Evolutionary conservation across 2,329 filamentous ascomycete genomes (phyloP).

Genomic region (Ophiosphaerella narmari): DNA sequence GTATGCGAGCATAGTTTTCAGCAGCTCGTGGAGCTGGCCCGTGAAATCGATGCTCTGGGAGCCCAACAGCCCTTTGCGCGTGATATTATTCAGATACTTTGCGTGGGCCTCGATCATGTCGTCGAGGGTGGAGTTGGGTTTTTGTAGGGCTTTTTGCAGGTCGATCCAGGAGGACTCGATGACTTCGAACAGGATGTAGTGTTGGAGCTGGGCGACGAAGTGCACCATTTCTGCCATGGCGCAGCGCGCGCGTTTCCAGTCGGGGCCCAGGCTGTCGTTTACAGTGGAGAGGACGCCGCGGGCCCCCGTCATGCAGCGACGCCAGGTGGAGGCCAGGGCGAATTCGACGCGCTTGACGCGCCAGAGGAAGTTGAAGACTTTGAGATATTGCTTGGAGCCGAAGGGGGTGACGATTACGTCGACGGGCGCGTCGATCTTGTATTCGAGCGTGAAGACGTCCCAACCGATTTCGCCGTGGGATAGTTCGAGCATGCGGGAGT

Average conservation of each 20-base stretch:
- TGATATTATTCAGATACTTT: conserved; percentile 89
- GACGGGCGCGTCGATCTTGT: conserved; percentile 95
- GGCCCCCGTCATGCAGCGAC: conserved; percentile 92
- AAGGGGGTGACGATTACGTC: conserved; percentile 97
- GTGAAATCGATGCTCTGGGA: conserved; percentile 76
- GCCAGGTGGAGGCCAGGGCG: conserved; percentile 86
- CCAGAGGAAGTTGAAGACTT: conserved; percentile 99
- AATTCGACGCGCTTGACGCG: conserved; percentile 98
- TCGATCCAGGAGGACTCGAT: conserved; percentile 96
- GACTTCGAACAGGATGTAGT: conserved; percentile 98
- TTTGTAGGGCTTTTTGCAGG: conserved; percentile 78
- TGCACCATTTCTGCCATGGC: conserved; percentile 97
- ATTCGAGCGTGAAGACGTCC: conserved; percentile 99
- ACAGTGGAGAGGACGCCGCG: conserved; percentile 84
- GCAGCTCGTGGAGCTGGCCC: conserved; percentile 85
- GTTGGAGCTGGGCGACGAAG: conserved; percentile 94
- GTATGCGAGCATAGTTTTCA: conserved; percentile 92
- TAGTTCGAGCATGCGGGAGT: conserved; percentile 97
- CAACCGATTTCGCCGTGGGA: conserved; percentile 97
- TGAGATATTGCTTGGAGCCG: conserved; percentile 94
- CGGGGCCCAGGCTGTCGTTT: conserved; percentile 71
- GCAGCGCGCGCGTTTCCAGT: conserved; percentile 90
- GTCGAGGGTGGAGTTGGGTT: conserved; percentile 88
- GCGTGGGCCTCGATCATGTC: conserved; percentile 92
- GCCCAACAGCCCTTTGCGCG: conserved; percentile 90